Evolutionary conservation across 208 protist species (phyloP), one percentile per base, ranked within the genome.

Genomic region (Acanthamoeba culbertsoni): DNA sequence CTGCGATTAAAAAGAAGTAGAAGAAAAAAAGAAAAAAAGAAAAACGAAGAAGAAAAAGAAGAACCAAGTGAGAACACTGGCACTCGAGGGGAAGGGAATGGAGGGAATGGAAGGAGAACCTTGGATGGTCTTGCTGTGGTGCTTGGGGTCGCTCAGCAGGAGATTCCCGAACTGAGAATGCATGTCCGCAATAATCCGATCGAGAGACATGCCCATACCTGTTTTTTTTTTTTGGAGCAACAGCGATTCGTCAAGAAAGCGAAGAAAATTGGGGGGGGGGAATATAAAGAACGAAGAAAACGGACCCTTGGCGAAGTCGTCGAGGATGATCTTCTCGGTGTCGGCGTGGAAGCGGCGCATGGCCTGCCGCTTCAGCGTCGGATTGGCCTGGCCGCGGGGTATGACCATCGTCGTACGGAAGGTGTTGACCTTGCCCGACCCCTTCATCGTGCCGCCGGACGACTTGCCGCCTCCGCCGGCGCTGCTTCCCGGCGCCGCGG

Each of bases 191-290:
- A 91, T 8, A 12, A 91, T 63, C 16, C 84, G 84, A 46, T 91
- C 84, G 23, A 91, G 62, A 37, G 84, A n/a, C 62, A 91, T 63
- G 57, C 84, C 84, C 53, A 71, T 91, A n/a, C 84, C 82, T 90
- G 82, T 1, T 14, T n/a, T 40, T 16, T 4, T 48, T 48, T 40
- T 20, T 28, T 0, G 8, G n/a, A 20, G 35, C 37, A 68, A n/a
- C 59, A 68, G 28, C 37, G 3, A 65, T 26, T 62, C 2, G 23
- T n/a, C 16, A 63, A 33, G 55, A 23, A 2, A 23, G 55, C 55
- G 55, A 63, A 10, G 55, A 16, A 10, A 2, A 35, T 35, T 2
- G n/a, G n/a, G n/a, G n/a, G n/a, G n/a, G n/a, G 16, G 57, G 28
- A 16, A 14, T n/a, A 20, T 0, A 18, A 37, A 14, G 59, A 16